Percentiles rank a stretch among this genome's conserved stretches.
These are phyloP conservation scores for Verbena officinalis DNA, from an alignment of 257 asterid genomes.

Conservation along the genomic window DNA sequence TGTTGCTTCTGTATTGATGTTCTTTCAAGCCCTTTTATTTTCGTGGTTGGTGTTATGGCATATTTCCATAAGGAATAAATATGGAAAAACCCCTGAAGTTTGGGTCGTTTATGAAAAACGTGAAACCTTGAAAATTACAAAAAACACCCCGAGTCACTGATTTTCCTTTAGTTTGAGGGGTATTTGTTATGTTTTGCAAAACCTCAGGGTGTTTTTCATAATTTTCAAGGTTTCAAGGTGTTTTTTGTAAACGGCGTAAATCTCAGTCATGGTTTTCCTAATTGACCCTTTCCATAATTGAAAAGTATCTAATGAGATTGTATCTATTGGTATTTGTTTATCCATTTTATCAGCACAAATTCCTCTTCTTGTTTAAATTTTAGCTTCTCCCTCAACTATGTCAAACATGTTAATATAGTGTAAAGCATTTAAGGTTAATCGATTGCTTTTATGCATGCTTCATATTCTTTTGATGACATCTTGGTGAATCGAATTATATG, in stretches of 20 bases:
- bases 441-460: conserved; percentile 22
- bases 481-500: not conserved
- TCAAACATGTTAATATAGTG: not conserved
- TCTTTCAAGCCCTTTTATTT: not conserved
- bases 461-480: not conserved
- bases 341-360: not conserved
- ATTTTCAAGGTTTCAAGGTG: too few species aligned
- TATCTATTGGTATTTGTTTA: not conserved
- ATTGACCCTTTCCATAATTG: not conserved
- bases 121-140: too few species aligned
- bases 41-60: not conserved
- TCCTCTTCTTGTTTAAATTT: not conserved
- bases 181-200: too few species aligned
- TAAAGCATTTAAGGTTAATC: not conserved
- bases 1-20: not conserved
- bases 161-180: too few species aligned
- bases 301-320: not conserved
- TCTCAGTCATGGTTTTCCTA: too few species aligned
- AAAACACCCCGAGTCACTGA: too few species aligned
- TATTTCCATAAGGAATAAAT: not conserved
- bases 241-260: too few species aligned
- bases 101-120: too few species aligned
- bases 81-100: too few species aligned
- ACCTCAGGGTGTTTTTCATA: too few species aligned
- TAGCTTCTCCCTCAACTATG: not conserved